Evolutionary conservation across 495 filamentous ascomycete genomes (phyloP), one percentile per base, ranked within the genome.

Genomic region (Aspergillus nidulans): DNA sequence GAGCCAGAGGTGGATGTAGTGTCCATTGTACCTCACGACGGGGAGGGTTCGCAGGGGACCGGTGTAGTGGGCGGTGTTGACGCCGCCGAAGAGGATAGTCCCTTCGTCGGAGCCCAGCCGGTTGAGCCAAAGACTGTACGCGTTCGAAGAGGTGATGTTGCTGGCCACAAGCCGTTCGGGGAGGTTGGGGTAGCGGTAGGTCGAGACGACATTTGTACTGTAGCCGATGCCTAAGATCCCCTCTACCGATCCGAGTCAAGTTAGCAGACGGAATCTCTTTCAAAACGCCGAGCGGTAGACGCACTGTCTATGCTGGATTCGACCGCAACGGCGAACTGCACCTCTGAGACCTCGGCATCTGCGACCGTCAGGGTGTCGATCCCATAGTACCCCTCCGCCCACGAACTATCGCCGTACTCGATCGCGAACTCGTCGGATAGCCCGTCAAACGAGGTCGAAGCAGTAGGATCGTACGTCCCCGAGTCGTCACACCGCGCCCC

Each of bases 191-290:
- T 55, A 55, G 4, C 44, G 36, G 8, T 45, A 19, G 6, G 8
- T 1, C 3, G 51, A 26, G 39, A 41, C 45, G 28, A 53, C 46
- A 10, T 59, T 59, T 7, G 32, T 41, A 1, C 30, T 15, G 42
- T 94, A 95, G 12, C 90, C 91, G 55, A 96, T 88, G 30, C 91
- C 91, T 41, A 95, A 75, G 26, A 96, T 91, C 40, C 90, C 89
- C 63, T 90, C 82, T 26, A 64, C 44, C 54, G 26, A 56, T 30
- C 34, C 10, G 6, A 39, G 1, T 60, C 49, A 8, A 41, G 1
- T 60, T 46, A 47, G 42, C 13, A 20, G 30, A 24, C 18, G 4
- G n/a, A 12, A 23, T n/a, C n/a, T n/a, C n/a, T n/a, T n/a, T n/a
- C n/a, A n/a, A n/a, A n/a, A n/a, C n/a, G n/a, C n/a, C n/a, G n/a